phyloP scores from a whole-genome alignment of 805 yeast genomes.

The Wickerhamiella occidentalis region DNA sequence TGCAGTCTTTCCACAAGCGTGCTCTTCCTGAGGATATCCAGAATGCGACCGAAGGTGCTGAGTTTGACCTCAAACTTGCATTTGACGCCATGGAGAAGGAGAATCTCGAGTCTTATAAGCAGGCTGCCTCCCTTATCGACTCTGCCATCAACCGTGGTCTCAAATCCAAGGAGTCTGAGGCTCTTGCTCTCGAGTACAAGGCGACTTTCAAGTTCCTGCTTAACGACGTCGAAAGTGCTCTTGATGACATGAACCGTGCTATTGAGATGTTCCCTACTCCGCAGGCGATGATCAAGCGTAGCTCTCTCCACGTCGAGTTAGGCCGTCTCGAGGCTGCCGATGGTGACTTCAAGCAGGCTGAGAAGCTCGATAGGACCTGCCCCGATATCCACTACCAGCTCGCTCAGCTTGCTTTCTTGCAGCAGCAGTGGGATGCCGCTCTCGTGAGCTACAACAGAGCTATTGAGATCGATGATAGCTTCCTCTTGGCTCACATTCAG shows the following conservation, averaged over 20 bases:
- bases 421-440: conserved; percentile 63
- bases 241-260: conserved; percentile 51
- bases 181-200: conserved; percentile 70
- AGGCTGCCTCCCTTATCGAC: conserved; percentile 40
- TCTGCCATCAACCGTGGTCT: conserved; percentile 24
- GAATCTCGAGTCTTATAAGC: conserved; percentile 45
- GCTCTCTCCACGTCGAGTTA: conserved; percentile 71
- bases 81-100: conserved; percentile 41
- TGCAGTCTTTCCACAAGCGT: conserved; percentile 66
- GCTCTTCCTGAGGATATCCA: conserved; percentile 37
- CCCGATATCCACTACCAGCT: conserved; percentile 86
- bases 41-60: conserved; percentile 46
- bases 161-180: conserved; percentile 27
- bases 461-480: conserved; percentile 57
- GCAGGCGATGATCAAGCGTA: conserved; percentile 70
- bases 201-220: conserved; percentile 78
- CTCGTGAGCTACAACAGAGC: conserved; percentile 64
- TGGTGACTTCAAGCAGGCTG: conserved; percentile 59
- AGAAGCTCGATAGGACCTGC: conserved; percentile 51
- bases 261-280: conserved; percentile 54
- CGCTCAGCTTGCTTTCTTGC: conserved; percentile 81
- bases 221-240: conserved; percentile 55
- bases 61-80: conserved; percentile 53
- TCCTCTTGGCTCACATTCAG: conserved; percentile 80
- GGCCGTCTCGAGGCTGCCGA: conserved; percentile 49